These are phyloP conservation scores for Ceratorhiza oryzae-sativae DNA, from an alignment of 1,284 basidiomycete species.

Conservation along the genomic window DNA sequence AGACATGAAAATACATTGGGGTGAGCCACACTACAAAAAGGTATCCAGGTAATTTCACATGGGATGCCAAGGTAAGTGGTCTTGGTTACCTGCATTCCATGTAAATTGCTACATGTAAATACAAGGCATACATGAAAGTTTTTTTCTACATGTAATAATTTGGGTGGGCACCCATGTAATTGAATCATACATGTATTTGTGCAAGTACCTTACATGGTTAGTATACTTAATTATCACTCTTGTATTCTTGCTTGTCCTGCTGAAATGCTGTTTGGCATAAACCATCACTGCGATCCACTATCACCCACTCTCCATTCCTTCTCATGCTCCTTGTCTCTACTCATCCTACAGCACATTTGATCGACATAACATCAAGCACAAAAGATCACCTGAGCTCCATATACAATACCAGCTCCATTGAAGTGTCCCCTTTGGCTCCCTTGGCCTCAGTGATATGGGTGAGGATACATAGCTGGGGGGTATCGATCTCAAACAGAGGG, in stretches of 20 bases:
- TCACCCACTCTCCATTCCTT: not conserved
- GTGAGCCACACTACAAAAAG: too few species aligned
- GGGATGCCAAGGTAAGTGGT: too few species aligned
- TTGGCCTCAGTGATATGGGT: not conserved
- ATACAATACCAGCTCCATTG: not conserved
- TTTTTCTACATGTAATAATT: too few species aligned
- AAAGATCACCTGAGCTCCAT: not conserved
- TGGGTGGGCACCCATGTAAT: too few species aligned
- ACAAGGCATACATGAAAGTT: too few species aligned
- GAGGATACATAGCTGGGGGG: not conserved
- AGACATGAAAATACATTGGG: too few species aligned
- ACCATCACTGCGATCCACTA: not conserved
- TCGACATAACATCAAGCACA: constrained; percentile 1
- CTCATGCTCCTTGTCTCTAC: not conserved
- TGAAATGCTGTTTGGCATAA: not conserved
- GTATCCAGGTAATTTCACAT: too few species aligned
- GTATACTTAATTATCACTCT: too few species aligned
- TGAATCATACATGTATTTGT: too few species aligned
- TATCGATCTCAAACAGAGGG: not conserved
- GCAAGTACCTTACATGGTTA: too few species aligned
- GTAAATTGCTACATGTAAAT: too few species aligned
- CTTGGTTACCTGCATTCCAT: too few species aligned
- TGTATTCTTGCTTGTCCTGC: not conserved
- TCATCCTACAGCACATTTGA: not conserved
- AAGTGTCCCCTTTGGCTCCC: not conserved